These are phyloP conservation scores for Sanghuangporus baumii DNA, from an alignment of 1,284 basidiomycete genomes.

Conservation along the genomic window DNA sequence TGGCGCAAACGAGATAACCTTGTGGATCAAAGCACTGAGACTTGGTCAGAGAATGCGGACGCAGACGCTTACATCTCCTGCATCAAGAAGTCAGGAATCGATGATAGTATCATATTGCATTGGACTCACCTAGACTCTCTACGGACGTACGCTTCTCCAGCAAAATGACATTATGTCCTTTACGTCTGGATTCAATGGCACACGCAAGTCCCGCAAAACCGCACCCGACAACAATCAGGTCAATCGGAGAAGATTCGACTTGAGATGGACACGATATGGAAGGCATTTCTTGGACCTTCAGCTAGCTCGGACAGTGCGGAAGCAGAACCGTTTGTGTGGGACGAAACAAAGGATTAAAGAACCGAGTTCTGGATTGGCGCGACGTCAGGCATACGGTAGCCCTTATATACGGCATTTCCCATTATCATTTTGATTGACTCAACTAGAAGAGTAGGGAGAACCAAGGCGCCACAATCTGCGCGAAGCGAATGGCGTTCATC, in stretches of 20 bases:
- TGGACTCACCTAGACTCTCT: slow-evolving; percentile 14
- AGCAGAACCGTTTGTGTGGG: neutral
- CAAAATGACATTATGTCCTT: slow-evolving; percentile 26
- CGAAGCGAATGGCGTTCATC: neutral
- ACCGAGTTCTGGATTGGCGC: neutral
- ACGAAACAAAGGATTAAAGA: neutral
- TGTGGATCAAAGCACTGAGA: neutral
- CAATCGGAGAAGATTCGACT: slow-evolving; percentile 13
- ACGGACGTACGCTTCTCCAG: slow-evolving; percentile 23
- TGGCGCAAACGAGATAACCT: slow-evolving; percentile 18
- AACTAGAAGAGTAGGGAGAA: neutral
- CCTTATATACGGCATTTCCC: neutral
- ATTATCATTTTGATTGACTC: neutral
- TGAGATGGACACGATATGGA: neutral
- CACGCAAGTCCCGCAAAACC: slow-evolving; percentile 29
- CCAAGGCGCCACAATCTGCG: neutral
- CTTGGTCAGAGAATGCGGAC: neutral
- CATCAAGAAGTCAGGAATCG: neutral
- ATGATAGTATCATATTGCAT: neutral
- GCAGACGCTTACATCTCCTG: slow-evolving; percentile 8
- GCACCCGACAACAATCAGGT: slow-evolving; percentile 25
- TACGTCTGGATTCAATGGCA: slow-evolving; percentile 27
- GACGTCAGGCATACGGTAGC: neutral
- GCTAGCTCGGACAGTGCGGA: neutral
- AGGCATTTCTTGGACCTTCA: neutral